Conservation (phyloP, 2,329 filamentous ascomycete genomes). For the Diaporthe destruens region DNA sequence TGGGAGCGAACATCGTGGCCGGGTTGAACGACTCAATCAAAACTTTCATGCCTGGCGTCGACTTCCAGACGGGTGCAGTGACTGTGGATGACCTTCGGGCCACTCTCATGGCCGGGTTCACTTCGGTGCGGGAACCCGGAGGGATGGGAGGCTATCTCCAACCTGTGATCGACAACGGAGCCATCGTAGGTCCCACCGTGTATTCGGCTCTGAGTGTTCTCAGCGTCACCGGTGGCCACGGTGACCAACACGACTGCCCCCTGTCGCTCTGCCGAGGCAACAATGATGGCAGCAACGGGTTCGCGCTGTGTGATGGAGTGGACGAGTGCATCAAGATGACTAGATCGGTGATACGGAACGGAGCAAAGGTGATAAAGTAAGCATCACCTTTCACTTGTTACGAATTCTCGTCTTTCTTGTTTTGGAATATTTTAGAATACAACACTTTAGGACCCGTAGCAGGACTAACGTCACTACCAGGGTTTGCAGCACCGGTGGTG, state of each 20-base stretch:
- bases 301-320: constrained; percentile 59
- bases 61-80: constrained; percentile 55
- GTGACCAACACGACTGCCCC: constrained; percentile 57
- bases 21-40: constrained; percentile 44
- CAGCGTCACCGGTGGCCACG: constrained; percentile 63
- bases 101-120: constrained; percentile 62
- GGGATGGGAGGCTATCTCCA: constrained; percentile 60
- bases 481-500: constrained; percentile 59
- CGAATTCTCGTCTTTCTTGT: too few relatives aligned
- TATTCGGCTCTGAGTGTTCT: constrained; percentile 60
- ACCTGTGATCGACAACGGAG: constrained; percentile 57
- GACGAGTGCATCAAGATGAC: constrained; percentile 59
- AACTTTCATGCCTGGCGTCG: constrained; percentile 45
- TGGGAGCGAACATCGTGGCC: constrained; percentile 50
- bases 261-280: constrained; percentile 51
- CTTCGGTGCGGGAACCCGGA: constrained; percentile 62
- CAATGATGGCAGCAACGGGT: constrained; percentile 48
- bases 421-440: too few relatives aligned
- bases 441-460: too few relatives aligned
- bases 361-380: constrained; percentile 63
- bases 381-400: too few relatives aligned
- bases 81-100: constrained; percentile 55
- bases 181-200: constrained; percentile 61
- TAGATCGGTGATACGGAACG: constrained; percentile 57
- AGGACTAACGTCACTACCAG: too few relatives aligned